Percentiles rank a stretch among this genome's conserved stretches.
Evolutionary conservation across 2,329 filamentous ascomycete genomes (phyloP).

Genomic region (Fusarium marasasianum): DNA sequence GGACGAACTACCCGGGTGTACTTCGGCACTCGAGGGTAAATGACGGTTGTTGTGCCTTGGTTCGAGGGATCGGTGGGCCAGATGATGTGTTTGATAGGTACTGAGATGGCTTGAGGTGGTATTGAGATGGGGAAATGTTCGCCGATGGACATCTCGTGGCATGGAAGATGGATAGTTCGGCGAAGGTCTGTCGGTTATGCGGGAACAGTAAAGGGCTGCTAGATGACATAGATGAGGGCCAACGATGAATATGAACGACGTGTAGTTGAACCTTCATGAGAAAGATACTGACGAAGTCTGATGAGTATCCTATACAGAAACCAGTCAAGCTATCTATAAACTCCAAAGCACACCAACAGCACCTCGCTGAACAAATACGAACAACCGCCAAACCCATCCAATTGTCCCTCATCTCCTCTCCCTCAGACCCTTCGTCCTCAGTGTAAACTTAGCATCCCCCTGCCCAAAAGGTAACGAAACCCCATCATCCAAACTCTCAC

Average conservation of each 20-base stretch:
- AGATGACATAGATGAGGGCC: background rate
- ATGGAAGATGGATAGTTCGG: background rate
- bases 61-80: background rate
- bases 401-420: conserved; percentile 47
- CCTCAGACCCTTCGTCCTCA: conserved; percentile 65
- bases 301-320: background rate
- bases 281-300: background rate
- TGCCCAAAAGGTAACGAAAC: conserved; percentile 59
- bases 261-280: background rate
- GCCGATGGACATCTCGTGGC: background rate
- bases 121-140: background rate
- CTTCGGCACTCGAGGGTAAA: background rate
- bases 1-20: background rate
- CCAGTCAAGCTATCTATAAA: background rate
- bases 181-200: background rate
- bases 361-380: conserved; percentile 9
- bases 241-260: no score
- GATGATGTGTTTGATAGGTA: background rate
- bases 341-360: background rate
- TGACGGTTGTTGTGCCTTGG: background rate
- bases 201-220: background rate
- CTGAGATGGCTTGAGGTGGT: background rate
- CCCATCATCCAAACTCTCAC: conserved; percentile 32
- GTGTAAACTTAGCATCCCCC: conserved; percentile 56
- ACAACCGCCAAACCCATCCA: background rate